Evolutionary conservation across 208 protist species (phyloP).

Genomic region (Wallacemonas collosoma): DNA sequence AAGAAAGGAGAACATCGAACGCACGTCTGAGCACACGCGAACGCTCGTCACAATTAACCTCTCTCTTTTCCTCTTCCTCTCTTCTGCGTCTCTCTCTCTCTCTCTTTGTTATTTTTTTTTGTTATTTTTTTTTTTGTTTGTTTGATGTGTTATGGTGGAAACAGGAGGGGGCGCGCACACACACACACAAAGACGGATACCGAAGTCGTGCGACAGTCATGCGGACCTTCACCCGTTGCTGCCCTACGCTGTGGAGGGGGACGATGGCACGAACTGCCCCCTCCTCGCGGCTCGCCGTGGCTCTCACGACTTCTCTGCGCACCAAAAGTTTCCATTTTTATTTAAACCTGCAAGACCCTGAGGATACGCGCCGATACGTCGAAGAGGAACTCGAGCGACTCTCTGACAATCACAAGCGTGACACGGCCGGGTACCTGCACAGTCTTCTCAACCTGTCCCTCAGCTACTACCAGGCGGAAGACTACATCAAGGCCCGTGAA

Average conservation of each 20-base stretch:
- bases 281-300: neutral
- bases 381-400: slow-evolving; percentile 61
- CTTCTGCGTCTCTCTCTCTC: neutral
- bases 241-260: neutral
- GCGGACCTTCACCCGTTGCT: slow-evolving; percentile 1
- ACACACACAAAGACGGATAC: neutral
- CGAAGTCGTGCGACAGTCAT: neutral
- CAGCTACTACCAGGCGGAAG: slow-evolving; percentile 58
- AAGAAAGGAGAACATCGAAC: neutral
- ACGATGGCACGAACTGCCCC: neutral
- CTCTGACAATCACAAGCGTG: slow-evolving; percentile 43
- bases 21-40: too few relatives aligned
- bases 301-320: slow-evolving; percentile 22
- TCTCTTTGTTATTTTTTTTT: neutral
- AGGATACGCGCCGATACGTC: slow-evolving; percentile 66
- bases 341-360: slow-evolving; percentile 75
- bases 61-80: neutral
- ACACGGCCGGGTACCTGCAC: slow-evolving; percentile 69
- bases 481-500: slow-evolving; percentile 63
- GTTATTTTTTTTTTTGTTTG: neutral
- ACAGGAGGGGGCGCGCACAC: neutral
- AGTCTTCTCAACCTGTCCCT: slow-evolving; percentile 71
- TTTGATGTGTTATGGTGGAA: neutral
- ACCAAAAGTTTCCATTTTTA: slow-evolving; percentile 72
- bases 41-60: neutral